phyloP scores from a whole-genome alignment of 495 filamentous ascomycete species.

The Penicillium egyptiacum region DNA sequence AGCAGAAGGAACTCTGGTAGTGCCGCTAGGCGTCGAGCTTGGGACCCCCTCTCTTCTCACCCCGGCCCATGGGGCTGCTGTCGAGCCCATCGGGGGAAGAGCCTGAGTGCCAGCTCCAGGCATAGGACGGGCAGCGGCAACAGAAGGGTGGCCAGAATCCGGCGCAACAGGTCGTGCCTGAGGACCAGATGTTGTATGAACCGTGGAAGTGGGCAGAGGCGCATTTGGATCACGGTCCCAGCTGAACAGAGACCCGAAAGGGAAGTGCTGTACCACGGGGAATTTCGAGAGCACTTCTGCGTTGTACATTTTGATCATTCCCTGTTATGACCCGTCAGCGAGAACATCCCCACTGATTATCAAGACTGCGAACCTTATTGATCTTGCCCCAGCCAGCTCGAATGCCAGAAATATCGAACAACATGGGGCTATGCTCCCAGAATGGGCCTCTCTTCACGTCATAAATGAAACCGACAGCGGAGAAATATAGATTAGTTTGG shows the following conservation, averaged over 20 bases:
- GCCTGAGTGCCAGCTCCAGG: constrained; percentile 25
- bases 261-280: constrained; percentile 70
- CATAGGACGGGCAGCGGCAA: constrained; percentile 20
- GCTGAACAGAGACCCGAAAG: constrained; percentile 74
- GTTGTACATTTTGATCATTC: constrained; percentile 74
- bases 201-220: constrained; percentile 38
- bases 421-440: constrained; percentile 95
- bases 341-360: not conserved
- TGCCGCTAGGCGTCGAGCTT: not conserved
- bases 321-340: constrained; percentile 36
- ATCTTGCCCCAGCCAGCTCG: constrained; percentile 95
- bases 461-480: constrained; percentile 97
- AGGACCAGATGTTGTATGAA: constrained; percentile 61
- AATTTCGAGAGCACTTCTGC: constrained; percentile 70
- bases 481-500: constrained; percentile 86
- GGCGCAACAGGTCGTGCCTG: constrained; percentile 34
- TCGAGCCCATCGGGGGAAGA: constrained; percentile 29
- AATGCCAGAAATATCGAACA: constrained; percentile 93
- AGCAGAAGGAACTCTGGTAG: constrained; percentile 12
- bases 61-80: constrained; percentile 48
- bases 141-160: constrained; percentile 19
- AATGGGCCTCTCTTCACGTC: constrained; percentile 97
- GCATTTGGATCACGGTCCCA: constrained; percentile 77
- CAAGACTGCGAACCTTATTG: constrained; percentile 67
- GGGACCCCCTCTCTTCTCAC: constrained; percentile 20